Conservation (phyloP, 306 rosid genomes). For the Senna tora region DNA sequence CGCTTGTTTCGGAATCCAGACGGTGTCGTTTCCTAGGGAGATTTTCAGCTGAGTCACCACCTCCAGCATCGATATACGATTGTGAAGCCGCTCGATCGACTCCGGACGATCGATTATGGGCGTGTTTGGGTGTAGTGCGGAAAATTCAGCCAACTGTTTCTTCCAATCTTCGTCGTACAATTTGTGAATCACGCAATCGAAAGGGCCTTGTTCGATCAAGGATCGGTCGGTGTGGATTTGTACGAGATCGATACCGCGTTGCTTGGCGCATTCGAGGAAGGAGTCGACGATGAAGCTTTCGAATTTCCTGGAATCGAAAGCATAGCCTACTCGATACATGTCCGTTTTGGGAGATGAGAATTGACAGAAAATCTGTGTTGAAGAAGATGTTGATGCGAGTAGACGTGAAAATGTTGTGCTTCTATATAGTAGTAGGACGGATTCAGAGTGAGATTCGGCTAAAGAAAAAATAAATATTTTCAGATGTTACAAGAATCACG, state of each 20-base stretch:
- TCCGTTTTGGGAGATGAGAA: neutral
- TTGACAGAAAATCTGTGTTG: neutral
- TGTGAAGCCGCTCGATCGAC: conserved; percentile 34
- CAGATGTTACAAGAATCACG: neutral
- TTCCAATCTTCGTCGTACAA: conserved; percentile 34
- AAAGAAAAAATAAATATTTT: too few species aligned
- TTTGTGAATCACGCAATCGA: conserved; percentile 53
- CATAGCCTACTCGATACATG: conserved; percentile 47
- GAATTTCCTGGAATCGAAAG: conserved; percentile 45
- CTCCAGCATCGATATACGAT: conserved; percentile 47
- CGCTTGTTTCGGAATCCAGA: conserved; percentile 42
- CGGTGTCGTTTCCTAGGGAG: conserved; percentile 3
- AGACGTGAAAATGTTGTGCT: neutral
- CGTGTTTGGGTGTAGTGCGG: conserved; percentile 21
- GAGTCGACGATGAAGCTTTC: conserved; percentile 32
- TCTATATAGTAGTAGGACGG: too few species aligned
- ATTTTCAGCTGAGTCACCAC: conserved; percentile 5
- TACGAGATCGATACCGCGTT: conserved; percentile 35
- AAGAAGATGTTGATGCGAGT: neutral
- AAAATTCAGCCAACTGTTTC: conserved; percentile 37
- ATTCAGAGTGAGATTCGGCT: too few species aligned
- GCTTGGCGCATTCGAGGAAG: conserved; percentile 32
- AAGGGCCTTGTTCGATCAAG: conserved; percentile 42
- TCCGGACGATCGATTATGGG: conserved; percentile 46
- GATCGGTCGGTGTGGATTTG: conserved; percentile 39